phyloP scores from a whole-genome alignment of 257 asterid genomes.

The Mentha longifolia region DNA sequence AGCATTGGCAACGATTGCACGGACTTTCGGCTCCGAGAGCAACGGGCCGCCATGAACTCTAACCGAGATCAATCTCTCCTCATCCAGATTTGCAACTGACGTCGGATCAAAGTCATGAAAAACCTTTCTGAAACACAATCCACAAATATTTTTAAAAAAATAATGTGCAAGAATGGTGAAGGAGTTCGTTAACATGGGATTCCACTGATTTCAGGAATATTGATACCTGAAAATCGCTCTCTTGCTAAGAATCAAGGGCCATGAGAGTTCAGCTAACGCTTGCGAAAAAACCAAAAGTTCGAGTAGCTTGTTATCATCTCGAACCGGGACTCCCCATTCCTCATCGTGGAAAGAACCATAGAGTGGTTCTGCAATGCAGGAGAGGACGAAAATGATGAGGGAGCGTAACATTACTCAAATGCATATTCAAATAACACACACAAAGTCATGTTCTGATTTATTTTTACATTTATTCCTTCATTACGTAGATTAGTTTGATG shows the following conservation, averaged over 20 bases:
- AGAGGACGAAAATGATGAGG: conserved; percentile 3
- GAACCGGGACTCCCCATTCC: conserved; percentile 90
- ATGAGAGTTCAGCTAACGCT: conserved; percentile 76
- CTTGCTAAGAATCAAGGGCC: conserved; percentile 75
- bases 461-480: not conserved
- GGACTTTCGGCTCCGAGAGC: conserved; percentile 80
- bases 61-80: conserved; percentile 50
- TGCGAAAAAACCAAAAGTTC: conserved; percentile 83
- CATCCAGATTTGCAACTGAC: conserved; percentile 61
- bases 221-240: conserved; percentile 72
- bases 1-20: conserved; percentile 73
- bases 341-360: conserved; percentile 75
- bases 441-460: not conserved
- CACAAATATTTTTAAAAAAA: conserved; percentile 12
- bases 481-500: not conserved
- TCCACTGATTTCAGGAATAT: not conserved
- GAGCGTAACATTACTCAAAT: not conserved
- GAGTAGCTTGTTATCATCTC: conserved; percentile 67
- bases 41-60: conserved; percentile 51
- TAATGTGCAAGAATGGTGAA: not conserved
- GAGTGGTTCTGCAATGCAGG: conserved; percentile 55
- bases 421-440: not conserved
- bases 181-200: conserved; percentile 19
- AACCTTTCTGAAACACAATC: conserved; percentile 54
- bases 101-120: conserved; percentile 67